Percentiles rank a stretch among this genome's conserved stretches.
These are phyloP conservation scores for Colletotrichum sp. DNA, from an alignment of 2,329 filamentous ascomycete species.

Conservation along the genomic window DNA sequence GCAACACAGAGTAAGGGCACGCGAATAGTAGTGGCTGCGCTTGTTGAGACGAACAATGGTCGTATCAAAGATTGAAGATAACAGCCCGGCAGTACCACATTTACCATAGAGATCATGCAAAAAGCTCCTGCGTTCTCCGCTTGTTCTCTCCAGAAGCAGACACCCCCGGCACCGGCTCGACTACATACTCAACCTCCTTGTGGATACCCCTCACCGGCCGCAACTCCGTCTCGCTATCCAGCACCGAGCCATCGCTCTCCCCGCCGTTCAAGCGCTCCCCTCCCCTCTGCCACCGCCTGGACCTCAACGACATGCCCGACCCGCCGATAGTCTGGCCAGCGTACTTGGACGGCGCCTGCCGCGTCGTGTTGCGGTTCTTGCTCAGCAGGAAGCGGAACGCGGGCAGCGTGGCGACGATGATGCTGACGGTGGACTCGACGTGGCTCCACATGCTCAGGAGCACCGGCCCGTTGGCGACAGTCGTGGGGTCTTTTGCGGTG, in stretches of 20 bases:
- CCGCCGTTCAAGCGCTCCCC: not conserved
- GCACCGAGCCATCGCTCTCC: not conserved
- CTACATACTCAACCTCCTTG: not conserved
- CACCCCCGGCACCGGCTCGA: not conserved
- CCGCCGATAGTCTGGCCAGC: not conserved
- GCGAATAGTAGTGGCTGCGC: too few species aligned
- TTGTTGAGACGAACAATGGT: not conserved
- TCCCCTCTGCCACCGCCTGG: not conserved
- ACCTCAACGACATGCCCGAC: not conserved
- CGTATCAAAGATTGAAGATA: not conserved
- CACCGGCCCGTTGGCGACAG: conserved; percentile 12
- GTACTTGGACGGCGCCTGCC: not conserved
- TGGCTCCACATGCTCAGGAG: conserved; percentile 20
- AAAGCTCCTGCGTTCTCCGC: not conserved
- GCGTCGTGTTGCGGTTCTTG: not conserved
- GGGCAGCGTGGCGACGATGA: conserved; percentile 17
- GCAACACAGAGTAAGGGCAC: too few species aligned
- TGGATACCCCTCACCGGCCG: not conserved
- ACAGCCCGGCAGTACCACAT: not conserved
- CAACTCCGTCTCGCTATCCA: conserved; percentile 9
- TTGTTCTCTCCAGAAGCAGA: not conserved
- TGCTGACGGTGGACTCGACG: conserved; percentile 13
- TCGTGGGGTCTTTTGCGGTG: conserved; percentile 10
- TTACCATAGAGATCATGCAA: not conserved
- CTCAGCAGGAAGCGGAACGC: conserved; percentile 12